Evolutionary conservation across 148 eudicot genomes (phyloP), one percentile per base, ranked within the genome.

Genomic region (Camellia sinensis): DNA sequence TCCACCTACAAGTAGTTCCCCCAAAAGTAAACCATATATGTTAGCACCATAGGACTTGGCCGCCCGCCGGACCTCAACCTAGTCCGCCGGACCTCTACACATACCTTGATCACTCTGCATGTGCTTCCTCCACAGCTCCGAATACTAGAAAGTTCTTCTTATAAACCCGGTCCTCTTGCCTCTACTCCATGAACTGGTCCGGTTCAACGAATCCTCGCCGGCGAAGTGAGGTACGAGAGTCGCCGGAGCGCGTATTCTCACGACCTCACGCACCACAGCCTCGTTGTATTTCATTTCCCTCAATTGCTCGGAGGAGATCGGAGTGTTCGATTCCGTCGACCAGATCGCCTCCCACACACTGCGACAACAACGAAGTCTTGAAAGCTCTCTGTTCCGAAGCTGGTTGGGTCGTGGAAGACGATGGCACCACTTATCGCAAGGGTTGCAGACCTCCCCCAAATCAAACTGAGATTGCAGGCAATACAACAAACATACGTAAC

Each of bases 211-310:
- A n/a, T 95, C 94, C 67, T 81, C 84, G 0, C 88, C 84, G 13
- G 98, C 95, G 2, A 95, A 70, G 86, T 95, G 98, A 0, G 98
- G 95, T 0, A 95, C 96, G 3, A 93, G 65, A 0, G 97, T 93
- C 43, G 98, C 97, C 52, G 98, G 98, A 0, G 98, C 88, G 0
- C 93, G 83, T 56, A 79, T 76, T 62, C 98, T 73, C 1, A 95
- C 63, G 0, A 95, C 87, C 87, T 95, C 98, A 45, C 97, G 89
- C n/a, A 97, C 94, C 75, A 93, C 98, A 19, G 98, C 98, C 43
- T 89, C 92, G n/a, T 92, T 88, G 89, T 90, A 95, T 80, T 79
- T 90, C 96, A 95, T 86, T 61, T 84, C 80, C 64, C 78, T 54
- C 7, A 95, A 59, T 19, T 88, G 86, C 10, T 92, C 98, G 5